Base-by-base conservation (phyloP, 805 yeast genomes). In the Scheffersomyces amazonensis region DNA sequence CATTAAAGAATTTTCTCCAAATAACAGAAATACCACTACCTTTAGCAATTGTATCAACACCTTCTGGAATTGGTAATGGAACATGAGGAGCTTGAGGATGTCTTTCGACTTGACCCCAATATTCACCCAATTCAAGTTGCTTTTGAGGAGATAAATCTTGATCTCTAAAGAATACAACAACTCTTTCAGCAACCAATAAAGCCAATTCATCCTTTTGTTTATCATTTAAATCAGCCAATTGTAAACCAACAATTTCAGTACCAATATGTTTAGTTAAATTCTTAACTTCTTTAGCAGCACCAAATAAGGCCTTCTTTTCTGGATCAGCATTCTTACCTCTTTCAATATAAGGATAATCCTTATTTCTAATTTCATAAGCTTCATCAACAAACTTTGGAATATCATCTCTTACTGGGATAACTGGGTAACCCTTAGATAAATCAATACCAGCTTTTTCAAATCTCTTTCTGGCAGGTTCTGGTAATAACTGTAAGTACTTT, bases 1-100 rank as follows among this genome's bases (percentile, higher is more conserved):
- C 51, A 17, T 29, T 33, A 13, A 27, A 27, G 42, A 58, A 62
- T 30, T 68, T 69, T 30, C 58, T 62, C 75, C 75, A 69, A 35
- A 71, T 62, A 7, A 66, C 66, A 22, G 69, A 52, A 36, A 62
- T 57, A 30, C 75, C 76, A 18, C 44, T 42, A 27, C 30, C 30
- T 27, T 27, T 27, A 15, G 30, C 30, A 24, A 24, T 24, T 13
- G 5, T 5, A 13, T 27, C 16, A 6, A 5, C 30, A 13, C 49
- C 36, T 27, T 27, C 30, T n/a, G 9, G 5, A 13, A 6, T 5
- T 27, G 30, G 30, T 27, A 27, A 27, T 13, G 30, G 30, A 10
- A 56, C 56, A 31, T 52, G 41, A 12, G 53, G 52, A 31, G 44
- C 56, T 48, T 58, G 63, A 13, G 63, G 56, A 36, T 59, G 63